Conservation (phyloP, 371 early-diverging fungal species). For the Lichtheimia ramosa region DNA sequence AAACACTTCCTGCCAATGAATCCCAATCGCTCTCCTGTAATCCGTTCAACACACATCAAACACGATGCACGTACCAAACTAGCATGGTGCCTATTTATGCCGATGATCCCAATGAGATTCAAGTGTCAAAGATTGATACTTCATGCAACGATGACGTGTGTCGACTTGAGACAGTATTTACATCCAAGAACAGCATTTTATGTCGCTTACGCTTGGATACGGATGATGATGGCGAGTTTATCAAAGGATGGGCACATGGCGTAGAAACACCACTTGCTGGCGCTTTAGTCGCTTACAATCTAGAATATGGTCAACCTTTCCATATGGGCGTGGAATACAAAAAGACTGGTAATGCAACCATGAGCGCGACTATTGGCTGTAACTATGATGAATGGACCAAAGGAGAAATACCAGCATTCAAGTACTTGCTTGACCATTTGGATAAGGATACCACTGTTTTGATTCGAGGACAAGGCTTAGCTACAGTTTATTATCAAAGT, state of each 20-base stretch:
- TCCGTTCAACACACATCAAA: constrained; percentile 17
- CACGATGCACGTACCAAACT: constrained; percentile 31
- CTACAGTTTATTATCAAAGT: constrained; percentile 15
- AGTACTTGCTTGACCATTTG: constrained; percentile 16
- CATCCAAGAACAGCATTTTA: constrained; percentile 36
- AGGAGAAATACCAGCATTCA: constrained; percentile 37
- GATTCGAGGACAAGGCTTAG: constrained; percentile 39
- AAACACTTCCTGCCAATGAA: constrained; percentile 24
- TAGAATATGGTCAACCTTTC: constrained; percentile 33
- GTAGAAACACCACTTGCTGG: constrained; percentile 10
- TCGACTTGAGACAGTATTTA: constrained; percentile 16
- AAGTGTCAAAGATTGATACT: constrained; percentile 10
- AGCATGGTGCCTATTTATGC: constrained; percentile 30
- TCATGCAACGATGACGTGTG: constrained; percentile 20
- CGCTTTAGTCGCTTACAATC: constrained; percentile 32
- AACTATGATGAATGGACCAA: constrained; percentile 48
- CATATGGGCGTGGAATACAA: constrained; percentile 34
- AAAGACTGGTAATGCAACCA: constrained; percentile 8
- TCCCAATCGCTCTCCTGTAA: constrained; percentile 21
- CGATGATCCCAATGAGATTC: constrained; percentile 21
- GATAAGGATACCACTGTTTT: constrained; percentile 24
- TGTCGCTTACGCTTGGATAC: constrained; percentile 34
- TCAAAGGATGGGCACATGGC: constrained; percentile 24
- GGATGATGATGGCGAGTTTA: not conserved
- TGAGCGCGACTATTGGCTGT: constrained; percentile 22